phyloP scores from a whole-genome alignment of 306 rosid genomes.

The Lithocarpus polystachyus region DNA sequence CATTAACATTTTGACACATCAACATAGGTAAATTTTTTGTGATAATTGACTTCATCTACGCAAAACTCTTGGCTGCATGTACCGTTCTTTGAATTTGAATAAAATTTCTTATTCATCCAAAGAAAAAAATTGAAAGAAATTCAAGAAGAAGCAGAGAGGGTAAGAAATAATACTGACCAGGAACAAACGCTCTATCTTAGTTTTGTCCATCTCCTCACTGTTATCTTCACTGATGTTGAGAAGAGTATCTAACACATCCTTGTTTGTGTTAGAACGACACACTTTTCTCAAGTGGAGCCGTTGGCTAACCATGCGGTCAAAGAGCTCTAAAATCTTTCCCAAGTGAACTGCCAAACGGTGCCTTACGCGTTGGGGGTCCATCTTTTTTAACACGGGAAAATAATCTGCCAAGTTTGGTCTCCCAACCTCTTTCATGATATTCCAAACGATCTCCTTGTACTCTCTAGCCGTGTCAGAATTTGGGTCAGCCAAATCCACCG shows the following conservation, averaged over 20 bases:
- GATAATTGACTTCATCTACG: too few relatives aligned
- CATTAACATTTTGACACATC: too few relatives aligned
- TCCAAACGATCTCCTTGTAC: constrained; percentile 26
- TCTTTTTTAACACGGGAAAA: constrained; percentile 33
- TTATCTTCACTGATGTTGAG: constrained; percentile 30
- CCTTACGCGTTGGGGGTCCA: constrained; percentile 41
- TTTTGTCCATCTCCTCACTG: constrained; percentile 27
- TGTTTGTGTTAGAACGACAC: background rate
- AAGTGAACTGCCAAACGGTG: constrained; percentile 2
- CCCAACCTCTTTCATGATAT: constrained; percentile 31
- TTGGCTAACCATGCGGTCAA: constrained; percentile 15
- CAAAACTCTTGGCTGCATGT: too few relatives aligned
- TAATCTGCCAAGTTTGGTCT: constrained; percentile 43
- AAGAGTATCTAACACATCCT: constrained; percentile 42
- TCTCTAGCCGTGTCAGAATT: constrained; percentile 23
- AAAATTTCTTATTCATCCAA: too few relatives aligned
- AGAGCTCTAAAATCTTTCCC: constrained; percentile 13
- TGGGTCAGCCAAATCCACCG: constrained; percentile 29
- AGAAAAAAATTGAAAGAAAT: background rate
- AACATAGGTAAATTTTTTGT: too few relatives aligned
- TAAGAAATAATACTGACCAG: constrained; percentile 17
- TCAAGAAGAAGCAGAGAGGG: background rate
- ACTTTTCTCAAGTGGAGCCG: constrained; percentile 28
- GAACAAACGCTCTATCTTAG: constrained; percentile 21
- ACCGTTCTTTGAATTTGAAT: too few relatives aligned